Conservation (phyloP, 2,329 filamentous ascomycete genomes). For the Diaporthe velutina region DNA sequence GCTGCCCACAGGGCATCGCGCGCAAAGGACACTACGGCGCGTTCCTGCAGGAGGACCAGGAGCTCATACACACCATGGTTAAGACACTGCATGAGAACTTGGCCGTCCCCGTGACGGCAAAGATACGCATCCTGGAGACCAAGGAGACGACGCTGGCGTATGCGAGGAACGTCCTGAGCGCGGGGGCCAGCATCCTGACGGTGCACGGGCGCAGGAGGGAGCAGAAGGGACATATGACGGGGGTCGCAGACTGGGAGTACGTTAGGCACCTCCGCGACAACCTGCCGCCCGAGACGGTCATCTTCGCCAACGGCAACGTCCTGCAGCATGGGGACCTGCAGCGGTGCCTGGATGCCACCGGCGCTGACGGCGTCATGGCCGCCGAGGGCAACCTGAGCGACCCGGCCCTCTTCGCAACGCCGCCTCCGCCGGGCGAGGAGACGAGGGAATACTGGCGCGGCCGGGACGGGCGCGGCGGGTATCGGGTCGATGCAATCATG, state of each 20-base stretch:
- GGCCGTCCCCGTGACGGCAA: slow-evolving; percentile 89
- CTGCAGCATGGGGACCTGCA: slow-evolving; percentile 84
- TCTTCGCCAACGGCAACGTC: slow-evolving; percentile 98
- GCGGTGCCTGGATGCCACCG: slow-evolving; percentile 83
- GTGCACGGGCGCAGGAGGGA: slow-evolving; percentile 91
- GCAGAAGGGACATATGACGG: slow-evolving; percentile 96
- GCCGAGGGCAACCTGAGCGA: slow-evolving; percentile 96
- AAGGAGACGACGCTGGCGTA: slow-evolving; percentile 90
- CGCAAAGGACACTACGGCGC: slow-evolving; percentile 91
- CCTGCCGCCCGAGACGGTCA: slow-evolving; percentile 86
- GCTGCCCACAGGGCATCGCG: slow-evolving; percentile 96
- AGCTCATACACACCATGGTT: slow-evolving; percentile 85
- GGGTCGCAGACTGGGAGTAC: slow-evolving; percentile 90
- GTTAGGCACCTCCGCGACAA: slow-evolving; percentile 86
- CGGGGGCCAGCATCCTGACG: slow-evolving; percentile 92
- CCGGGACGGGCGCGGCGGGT: slow-evolving; percentile 83
- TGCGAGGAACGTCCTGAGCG: slow-evolving; percentile 85
- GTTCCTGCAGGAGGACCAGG: slow-evolving; percentile 94
- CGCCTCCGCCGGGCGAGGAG: slow-evolving; percentile 70
- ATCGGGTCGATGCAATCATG: slow-evolving; percentile 88
- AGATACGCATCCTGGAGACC: slow-evolving; percentile 91
- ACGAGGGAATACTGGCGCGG: slow-evolving; percentile 90
- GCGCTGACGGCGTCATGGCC: slow-evolving; percentile 94
- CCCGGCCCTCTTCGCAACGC: slow-evolving; percentile 83
- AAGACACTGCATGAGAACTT: slow-evolving; percentile 84